Percentiles rank a stretch among this genome's conserved stretches.
phyloP scores from a whole-genome alignment of 2,329 filamentous ascomycete genomes.

The Myriosclerotinia duriaeana region DNA sequence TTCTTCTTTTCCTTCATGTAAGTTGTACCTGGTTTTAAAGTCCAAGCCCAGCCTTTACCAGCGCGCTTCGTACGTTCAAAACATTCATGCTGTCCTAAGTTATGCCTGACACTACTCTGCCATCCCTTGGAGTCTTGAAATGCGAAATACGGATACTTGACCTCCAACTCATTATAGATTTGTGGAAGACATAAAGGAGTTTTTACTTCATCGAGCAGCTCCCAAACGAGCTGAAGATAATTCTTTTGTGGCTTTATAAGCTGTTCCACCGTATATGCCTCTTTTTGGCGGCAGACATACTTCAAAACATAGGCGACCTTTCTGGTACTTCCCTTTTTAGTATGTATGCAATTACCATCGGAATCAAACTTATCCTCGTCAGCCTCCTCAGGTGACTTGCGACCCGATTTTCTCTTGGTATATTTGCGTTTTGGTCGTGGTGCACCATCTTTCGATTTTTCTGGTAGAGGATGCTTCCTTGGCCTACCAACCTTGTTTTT shows the following conservation, averaged over 20 bases:
- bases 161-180: conserved; percentile 59
- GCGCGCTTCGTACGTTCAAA: conserved; percentile 53
- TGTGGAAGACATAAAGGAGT: conserved; percentile 57
- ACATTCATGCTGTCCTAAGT: conserved; percentile 56
- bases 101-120: conserved; percentile 63
- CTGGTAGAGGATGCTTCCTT: conserved; percentile 61
- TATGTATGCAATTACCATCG: conserved; percentile 17
- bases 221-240: conserved; percentile 58
- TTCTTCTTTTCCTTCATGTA: conserved; percentile 58
- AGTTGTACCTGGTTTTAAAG: conserved; percentile 51
- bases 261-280: conserved; percentile 68
- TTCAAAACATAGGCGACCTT: conserved; percentile 45
- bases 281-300: conserved; percentile 53
- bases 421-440: conserved; percentile 65
- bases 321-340: conserved; percentile 40
- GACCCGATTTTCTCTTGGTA: conserved; percentile 59
- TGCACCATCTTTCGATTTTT: conserved; percentile 48
- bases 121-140: conserved; percentile 56
- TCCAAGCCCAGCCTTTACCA: conserved; percentile 59
- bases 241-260: conserved; percentile 63
- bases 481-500: conserved; percentile 67
- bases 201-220: conserved; percentile 52
- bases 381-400: conserved; percentile 46
- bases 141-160: conserved; percentile 58
- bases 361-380: conserved; percentile 43